Percentiles rank a stretch among this genome's conserved stretches.
These are phyloP conservation scores for Vaccinium macrocarpon DNA, from an alignment of 148 eudicot species.

Conservation along the genomic window DNA sequence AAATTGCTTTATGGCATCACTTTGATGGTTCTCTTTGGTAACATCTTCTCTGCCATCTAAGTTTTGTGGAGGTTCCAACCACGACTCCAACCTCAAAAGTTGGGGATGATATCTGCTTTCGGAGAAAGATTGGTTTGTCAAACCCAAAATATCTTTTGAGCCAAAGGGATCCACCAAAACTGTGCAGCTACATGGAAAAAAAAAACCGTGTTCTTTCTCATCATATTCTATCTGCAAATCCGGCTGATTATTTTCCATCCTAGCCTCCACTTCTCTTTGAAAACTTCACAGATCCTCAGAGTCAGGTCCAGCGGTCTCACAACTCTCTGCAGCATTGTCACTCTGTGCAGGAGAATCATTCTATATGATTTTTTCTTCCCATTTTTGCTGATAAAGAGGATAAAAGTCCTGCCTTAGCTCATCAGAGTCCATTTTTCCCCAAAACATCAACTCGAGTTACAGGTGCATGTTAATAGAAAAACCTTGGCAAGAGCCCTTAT, in stretches of 20 bases:
- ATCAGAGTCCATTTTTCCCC: conserved; percentile 29
- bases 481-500: conserved; percentile 50
- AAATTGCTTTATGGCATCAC: conserved; percentile 60
- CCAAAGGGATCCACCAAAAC: conserved; percentile 66
- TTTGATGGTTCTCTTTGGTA: conserved; percentile 36
- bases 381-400: conserved; percentile 84
- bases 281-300: conserved; percentile 37
- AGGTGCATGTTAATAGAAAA: conserved; percentile 34
- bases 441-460: conserved; percentile 33
- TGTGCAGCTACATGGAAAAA: conserved; percentile 25
- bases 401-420: conserved; percentile 48
- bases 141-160: conserved; percentile 31
- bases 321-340: conserved; percentile 55
- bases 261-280: conserved; percentile 32
- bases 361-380: conserved; percentile 92
- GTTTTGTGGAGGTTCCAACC: conserved; percentile 31
- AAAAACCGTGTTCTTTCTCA: conserved; percentile 38
- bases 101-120: conserved; percentile 62
- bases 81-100: conserved; percentile 73
- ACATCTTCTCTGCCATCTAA: conserved; percentile 35
- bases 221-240: conserved; percentile 21
- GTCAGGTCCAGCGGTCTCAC: conserved; percentile 70
- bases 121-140: conserved; percentile 19
- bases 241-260: conserved; percentile 18
- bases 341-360: conserved; percentile 56